phyloP scores from a whole-genome alignment of 495 filamentous ascomycete species.

The Bathelium albidoporum region DNA sequence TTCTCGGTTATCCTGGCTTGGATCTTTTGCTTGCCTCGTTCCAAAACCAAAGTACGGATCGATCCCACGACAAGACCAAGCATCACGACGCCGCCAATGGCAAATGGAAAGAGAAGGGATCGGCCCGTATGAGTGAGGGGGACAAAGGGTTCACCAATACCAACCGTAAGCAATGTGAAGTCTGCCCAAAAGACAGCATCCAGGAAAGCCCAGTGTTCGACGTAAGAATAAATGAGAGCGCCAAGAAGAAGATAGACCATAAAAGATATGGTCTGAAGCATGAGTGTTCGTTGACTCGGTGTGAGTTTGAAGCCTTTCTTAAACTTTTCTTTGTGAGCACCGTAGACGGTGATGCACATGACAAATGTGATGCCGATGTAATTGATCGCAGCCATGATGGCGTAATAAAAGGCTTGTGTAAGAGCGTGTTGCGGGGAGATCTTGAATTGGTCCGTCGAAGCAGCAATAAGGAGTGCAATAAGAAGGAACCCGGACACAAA shows the following conservation, averaged over 20 bases:
- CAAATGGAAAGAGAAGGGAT: constrained; percentile 65
- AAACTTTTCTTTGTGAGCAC: constrained; percentile 54
- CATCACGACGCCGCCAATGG: constrained; percentile 68
- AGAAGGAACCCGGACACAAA: constrained; percentile 60
- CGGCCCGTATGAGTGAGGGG: constrained; percentile 54
- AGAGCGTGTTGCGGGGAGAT: constrained; percentile 41
- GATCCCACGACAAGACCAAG: constrained; percentile 74
- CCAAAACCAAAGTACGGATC: constrained; percentile 68
- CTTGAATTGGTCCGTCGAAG: constrained; percentile 20
- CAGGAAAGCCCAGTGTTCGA: constrained; percentile 71
- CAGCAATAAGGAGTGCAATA: constrained; percentile 47
- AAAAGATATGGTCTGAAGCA: constrained; percentile 79
- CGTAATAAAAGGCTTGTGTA: constrained; percentile 75
- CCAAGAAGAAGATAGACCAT: constrained; percentile 66
- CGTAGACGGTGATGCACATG: constrained; percentile 58
- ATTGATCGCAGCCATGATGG: constrained; percentile 59
- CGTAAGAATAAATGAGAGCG: constrained; percentile 54
- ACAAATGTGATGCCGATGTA: constrained; percentile 67
- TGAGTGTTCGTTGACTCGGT: constrained; percentile 65
- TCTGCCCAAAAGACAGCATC: constrained; percentile 78
- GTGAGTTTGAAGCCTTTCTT: constrained; percentile 61
- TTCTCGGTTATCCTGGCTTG: constrained; percentile 60
- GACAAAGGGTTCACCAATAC: constrained; percentile 57
- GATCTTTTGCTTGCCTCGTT: constrained; percentile 62
- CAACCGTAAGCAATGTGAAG: constrained; percentile 76